Percentiles rank a stretch among this genome's conserved stretches.
These are phyloP conservation scores for Bauhinia variegata DNA, from an alignment of 306 rosid genomes.

Conservation along the genomic window DNA sequence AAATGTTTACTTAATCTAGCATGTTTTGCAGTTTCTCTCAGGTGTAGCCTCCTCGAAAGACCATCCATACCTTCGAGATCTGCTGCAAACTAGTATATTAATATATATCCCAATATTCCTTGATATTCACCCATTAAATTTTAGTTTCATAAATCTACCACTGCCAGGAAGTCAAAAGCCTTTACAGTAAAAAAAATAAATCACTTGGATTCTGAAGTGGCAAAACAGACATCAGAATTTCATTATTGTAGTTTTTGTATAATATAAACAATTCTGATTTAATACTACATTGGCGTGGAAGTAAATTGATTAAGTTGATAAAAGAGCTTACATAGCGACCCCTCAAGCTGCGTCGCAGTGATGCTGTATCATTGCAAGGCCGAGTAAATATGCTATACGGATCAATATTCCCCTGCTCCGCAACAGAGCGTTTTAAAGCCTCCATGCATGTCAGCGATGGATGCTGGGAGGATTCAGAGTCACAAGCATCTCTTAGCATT, in stretches of 20 bases:
- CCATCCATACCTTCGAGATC: background rate
- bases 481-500: conserved; percentile 56
- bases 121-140: background rate
- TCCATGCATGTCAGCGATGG: conserved; percentile 71
- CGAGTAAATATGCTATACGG: conserved; percentile 78
- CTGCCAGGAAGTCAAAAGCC: background rate
- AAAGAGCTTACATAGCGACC: conserved; percentile 80
- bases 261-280: conserved; percentile 1
- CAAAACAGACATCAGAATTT: conserved; percentile 1
- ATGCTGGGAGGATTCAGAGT: conserved; percentile 70
- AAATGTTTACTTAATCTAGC: conserved; percentile 10
- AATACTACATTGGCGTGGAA: conserved; percentile 21
- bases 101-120: background rate
- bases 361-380: conserved; percentile 66
- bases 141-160: conserved; percentile 10
- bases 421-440: conserved; percentile 56
- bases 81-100: conserved; percentile 1
- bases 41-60: background rate
- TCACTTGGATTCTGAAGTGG: conserved; percentile 3
- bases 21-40: background rate
- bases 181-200: conserved; percentile 3
- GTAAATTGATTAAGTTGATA: conserved; percentile 16
- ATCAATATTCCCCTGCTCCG: conserved; percentile 87
- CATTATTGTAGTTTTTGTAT: conserved; percentile 1
- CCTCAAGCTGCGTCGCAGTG: conserved; percentile 60